phyloP scores from a whole-genome alignment of 1,139 yeast genomes.

The Suhomyces chickasaworum region DNA sequence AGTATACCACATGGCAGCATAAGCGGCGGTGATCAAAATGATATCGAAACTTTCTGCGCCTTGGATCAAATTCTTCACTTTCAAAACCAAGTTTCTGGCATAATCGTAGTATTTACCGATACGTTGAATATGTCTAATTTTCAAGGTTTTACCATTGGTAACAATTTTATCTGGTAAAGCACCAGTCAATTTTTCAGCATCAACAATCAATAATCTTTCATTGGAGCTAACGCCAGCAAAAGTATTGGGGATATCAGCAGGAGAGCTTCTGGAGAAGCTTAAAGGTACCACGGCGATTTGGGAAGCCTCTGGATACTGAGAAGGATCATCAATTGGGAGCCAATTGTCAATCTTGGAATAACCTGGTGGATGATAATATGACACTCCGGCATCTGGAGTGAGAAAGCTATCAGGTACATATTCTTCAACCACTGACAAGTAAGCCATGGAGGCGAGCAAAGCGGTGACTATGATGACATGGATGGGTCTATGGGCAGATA shows the following conservation, averaged over 20 bases:
- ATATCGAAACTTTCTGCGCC: slow-evolving; percentile 91
- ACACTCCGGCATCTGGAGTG: slow-evolving; percentile 23
- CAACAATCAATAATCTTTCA: slow-evolving; percentile 48
- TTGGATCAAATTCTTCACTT: slow-evolving; percentile 55
- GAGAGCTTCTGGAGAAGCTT: slow-evolving; percentile 45
- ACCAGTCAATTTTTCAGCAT: slow-evolving; percentile 36
- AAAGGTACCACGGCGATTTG: slow-evolving; percentile 57
- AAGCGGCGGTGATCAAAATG: slow-evolving; percentile 76
- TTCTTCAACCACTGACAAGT: slow-evolving; percentile 78
- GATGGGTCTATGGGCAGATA: slow-evolving; percentile 83
- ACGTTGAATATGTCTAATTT: slow-evolving; percentile 64
- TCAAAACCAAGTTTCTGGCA: slow-evolving; percentile 45
- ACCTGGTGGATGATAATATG: slow-evolving; percentile 51
- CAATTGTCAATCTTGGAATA: slow-evolving; percentile 43
- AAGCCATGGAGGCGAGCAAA: slow-evolving; percentile 77
- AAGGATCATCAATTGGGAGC: slow-evolving; percentile 32
- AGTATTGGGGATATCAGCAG: slow-evolving; percentile 36
- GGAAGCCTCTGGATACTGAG: slow-evolving; percentile 40
- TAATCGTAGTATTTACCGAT: slow-evolving; percentile 68
- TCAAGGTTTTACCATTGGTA: slow-evolving; percentile 58
- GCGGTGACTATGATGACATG: slow-evolving; percentile 80
- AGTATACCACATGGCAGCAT: slow-evolving; percentile 88
- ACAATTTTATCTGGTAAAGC: slow-evolving; percentile 36
- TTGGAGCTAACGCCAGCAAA: slow-evolving; percentile 33
- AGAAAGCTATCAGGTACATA: slow-evolving; percentile 53